Percentiles rank a stretch among this genome's conserved stretches.
phyloP scores from a whole-genome alignment of 176 grass and related monocot genomes.

The Tillandsia fasciculata region DNA sequence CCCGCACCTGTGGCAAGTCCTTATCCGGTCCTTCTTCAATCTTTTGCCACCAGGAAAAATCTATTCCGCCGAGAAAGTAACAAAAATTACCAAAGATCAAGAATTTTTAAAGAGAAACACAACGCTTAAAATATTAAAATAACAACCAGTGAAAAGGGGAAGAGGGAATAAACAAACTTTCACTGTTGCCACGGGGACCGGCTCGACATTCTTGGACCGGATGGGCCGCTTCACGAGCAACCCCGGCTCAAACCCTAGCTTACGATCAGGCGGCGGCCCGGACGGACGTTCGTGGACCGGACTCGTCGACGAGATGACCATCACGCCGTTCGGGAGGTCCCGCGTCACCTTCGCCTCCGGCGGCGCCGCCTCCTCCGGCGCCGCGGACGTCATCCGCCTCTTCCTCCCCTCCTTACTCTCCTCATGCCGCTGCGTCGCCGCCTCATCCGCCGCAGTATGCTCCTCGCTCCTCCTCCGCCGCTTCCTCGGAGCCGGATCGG shows the following conservation, averaged over 20 bases:
- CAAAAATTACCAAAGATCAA: neutral
- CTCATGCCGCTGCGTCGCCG: conserved; percentile 30
- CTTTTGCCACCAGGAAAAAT: conserved; percentile 15
- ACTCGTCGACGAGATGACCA: conserved; percentile 70
- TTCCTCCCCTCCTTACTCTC: conserved; percentile 33
- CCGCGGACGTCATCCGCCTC: conserved; percentile 7
- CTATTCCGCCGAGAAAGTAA: neutral
- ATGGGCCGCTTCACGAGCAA: conserved; percentile 38
- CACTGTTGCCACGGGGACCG: conserved; percentile 62
- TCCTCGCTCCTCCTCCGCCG: conserved; percentile 20
- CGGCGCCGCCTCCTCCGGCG: neutral
- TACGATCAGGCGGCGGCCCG: conserved; percentile 29
- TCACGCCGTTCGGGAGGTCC: conserved; percentile 88
- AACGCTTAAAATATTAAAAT: neutral
- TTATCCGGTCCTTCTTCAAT: conserved; percentile 29
- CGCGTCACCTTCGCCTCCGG: conserved; percentile 37
- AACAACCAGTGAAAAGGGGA: conserved; percentile 6
- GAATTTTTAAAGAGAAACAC: neutral
- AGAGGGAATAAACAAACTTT: conserved; percentile 36
- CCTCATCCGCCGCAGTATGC: conserved; percentile 35
- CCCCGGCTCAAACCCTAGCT: conserved; percentile 64
- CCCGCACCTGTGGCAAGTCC: conserved; percentile 60
- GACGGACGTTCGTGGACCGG: conserved; percentile 2
- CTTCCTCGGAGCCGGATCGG: neutral
- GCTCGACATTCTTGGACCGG: conserved; percentile 90